Conservation (phyloP, 768 basidiomycete species). For the Mycena crocata region DNA sequence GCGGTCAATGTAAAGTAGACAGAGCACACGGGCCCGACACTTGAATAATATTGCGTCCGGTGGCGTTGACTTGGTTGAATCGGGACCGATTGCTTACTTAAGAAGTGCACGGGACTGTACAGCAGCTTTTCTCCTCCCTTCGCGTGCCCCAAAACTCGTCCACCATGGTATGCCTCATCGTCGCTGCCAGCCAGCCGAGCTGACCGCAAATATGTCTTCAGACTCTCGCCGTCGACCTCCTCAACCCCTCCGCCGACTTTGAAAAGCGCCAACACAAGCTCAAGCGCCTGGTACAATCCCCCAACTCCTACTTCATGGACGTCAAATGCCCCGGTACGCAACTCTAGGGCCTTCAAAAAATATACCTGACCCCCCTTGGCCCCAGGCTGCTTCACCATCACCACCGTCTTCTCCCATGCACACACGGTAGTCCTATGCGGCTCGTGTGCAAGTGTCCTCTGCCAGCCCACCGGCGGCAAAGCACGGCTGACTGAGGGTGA, state of each 20-base stretch:
- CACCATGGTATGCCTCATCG: conserved; percentile 33
- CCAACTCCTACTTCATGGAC: conserved; percentile 99
- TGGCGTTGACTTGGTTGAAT: conserved; percentile 14
- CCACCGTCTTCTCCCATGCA: conserved; percentile 99
- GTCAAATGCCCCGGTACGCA: conserved; percentile 97
- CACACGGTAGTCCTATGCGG: conserved; percentile 97
- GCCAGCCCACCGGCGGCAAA: conserved; percentile 99
- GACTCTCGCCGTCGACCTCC: conserved; percentile 98
- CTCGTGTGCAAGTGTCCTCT: conserved; percentile 93
- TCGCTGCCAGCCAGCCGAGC: not conserved
- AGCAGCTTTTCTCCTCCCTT: not conserved
- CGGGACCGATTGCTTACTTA: conserved; percentile 44
- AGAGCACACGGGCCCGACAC: no score
- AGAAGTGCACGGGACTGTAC: conserved; percentile 41
- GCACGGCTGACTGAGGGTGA: conserved; percentile 97
- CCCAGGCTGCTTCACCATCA: conserved; percentile 93
- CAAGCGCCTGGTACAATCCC: conserved; percentile 98
- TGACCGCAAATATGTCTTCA: conserved; percentile 42
- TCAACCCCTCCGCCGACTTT: conserved; percentile 91
- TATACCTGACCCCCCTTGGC: conserved; percentile 33
- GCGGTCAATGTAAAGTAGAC: no score
- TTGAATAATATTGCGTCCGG: not conserved
- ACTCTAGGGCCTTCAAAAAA: no score
- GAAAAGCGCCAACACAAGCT: conserved; percentile 97
- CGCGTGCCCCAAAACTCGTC: conserved; percentile 39